phyloP scores from a whole-genome alignment of 2,329 filamentous ascomycete genomes.

The Penicillium sp. region DNA sequence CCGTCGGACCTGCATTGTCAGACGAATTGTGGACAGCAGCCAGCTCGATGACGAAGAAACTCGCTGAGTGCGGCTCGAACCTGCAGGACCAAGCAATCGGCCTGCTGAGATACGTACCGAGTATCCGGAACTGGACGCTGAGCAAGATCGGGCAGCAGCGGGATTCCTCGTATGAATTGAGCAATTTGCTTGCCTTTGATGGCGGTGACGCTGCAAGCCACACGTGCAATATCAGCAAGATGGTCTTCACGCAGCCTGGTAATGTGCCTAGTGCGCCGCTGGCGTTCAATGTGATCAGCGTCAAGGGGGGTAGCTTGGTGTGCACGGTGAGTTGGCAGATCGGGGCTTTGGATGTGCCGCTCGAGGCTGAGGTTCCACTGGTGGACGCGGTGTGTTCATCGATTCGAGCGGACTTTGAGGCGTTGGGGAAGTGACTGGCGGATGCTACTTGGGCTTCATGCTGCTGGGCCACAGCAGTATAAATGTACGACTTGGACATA shows the following conservation, averaged over 20 bases:
- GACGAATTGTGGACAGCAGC: constrained; percentile 38
- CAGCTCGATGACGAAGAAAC: constrained; percentile 28
- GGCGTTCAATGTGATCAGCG: constrained; percentile 44
- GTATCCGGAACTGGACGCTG: constrained; percentile 42
- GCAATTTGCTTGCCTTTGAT: constrained; percentile 46
- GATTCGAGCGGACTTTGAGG: constrained; percentile 12
- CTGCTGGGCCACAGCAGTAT: too few species aligned
- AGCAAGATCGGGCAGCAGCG: constrained; percentile 40
- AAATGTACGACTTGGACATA: too few species aligned
- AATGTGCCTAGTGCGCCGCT: constrained; percentile 40
- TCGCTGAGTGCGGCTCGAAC: constrained; percentile 33
- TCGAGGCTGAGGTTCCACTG: constrained; percentile 25
- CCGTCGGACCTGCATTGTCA: constrained; percentile 9
- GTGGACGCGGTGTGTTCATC: constrained; percentile 18
- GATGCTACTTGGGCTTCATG: too few species aligned
- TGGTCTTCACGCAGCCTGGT: constrained; percentile 48
- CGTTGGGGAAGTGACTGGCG: constrained; percentile 1
- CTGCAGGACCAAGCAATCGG: constrained; percentile 45
- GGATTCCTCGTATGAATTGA: constrained; percentile 47
- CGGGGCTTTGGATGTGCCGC: constrained; percentile 41
- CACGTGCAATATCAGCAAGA: constrained; percentile 28
- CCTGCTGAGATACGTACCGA: constrained; percentile 43
- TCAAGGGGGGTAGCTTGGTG: constrained; percentile 40
- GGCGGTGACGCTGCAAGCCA: constrained; percentile 2
- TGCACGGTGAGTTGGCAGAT: constrained; percentile 45